Base-by-base conservation (phyloP, 2,329 filamentous ascomycete genomes). In the Teratosphaeria epicoccoides region DNA sequence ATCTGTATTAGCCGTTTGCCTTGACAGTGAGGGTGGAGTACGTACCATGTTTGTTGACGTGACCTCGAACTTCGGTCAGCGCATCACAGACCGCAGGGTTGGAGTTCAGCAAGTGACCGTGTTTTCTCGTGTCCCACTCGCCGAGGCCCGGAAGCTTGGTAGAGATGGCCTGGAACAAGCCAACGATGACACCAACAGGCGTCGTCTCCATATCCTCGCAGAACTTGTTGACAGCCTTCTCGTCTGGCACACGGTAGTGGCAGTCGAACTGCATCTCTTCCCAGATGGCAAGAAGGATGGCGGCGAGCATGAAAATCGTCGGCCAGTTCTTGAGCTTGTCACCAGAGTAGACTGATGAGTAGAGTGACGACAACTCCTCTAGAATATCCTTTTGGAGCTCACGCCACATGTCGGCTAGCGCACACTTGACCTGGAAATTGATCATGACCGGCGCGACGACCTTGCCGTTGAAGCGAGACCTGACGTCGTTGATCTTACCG, bases 311-410 rank as follows among this genome's bases (percentile, higher is more conserved):
- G 78, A 96, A 97, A 68, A 97, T 97, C 47, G 90, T 96, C 1
- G 91, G 91, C 91, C 91, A 97, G 75, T 96, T 95, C 82, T 95
- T 96, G 62, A 96, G 81, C 71, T 94, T 91, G 70, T 96, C 91
- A 54, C 91, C 91, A 63, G 87, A 94, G 78, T 97, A 97, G 44
- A 97, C 91, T 58, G 89, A 95, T n/a, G 88, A 94, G 78, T 96
- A 97, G 12, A 97, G 79, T 6, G 82, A 75, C 1, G 91, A 96
- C 1, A 97, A 80, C 74, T 97, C 91, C 73, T 95, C 90, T 2
- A 97, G 78, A 33, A 96, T 89, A 62, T 96, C 91, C 75, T 94
- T 95, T 70, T 96, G 90, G 52, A 97, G 77, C 70, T 95, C 90
- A 59, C 91, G 89, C 91, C 91, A 97, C 88, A 96, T 94, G 65